These are phyloP conservation scores for Wallacemonas sp. DNA, from an alignment of 208 protist species.

Conservation along the genomic window DNA sequence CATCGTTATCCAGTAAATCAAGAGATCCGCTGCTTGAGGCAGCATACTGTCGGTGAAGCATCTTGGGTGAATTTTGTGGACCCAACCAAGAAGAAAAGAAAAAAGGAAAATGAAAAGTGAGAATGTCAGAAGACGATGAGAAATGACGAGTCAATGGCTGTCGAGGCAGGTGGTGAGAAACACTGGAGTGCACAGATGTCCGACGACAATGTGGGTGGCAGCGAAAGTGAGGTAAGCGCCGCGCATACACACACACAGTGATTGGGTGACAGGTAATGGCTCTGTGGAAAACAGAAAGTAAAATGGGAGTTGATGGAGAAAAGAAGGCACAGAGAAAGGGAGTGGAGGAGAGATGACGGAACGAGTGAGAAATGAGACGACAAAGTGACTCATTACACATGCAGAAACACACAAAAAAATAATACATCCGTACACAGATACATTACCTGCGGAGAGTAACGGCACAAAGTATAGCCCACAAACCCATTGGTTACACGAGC, in stretches of 20 bases:
- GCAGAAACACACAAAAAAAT: not conserved
- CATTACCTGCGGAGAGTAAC: no score
- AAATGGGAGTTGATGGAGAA: no score
- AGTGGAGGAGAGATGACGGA: not conserved
- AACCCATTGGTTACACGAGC: no score
- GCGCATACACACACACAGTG: no score
- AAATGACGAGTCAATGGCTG: not conserved
- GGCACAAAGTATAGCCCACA: no score
- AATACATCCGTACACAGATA: not conserved
- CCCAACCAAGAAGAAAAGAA: not conserved
- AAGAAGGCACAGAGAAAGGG: not conserved
- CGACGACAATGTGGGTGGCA: no score
- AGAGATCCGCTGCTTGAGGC: not conserved
- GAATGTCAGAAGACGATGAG: not conserved
- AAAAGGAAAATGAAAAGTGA: slow-evolving; percentile 6
- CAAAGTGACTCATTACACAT: no score
- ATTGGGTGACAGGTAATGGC: no score
- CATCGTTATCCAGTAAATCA: slow-evolving; percentile 4
- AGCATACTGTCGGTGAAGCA: slow-evolving; percentile 7
- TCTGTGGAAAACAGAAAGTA: no score
- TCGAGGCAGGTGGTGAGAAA: no score
- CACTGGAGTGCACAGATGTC: no score
- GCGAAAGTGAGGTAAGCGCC: no score
- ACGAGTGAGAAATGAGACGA: not conserved
- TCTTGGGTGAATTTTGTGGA: not conserved